Base-by-base conservation (phyloP, 2,329 filamentous ascomycete species). In the Scorias spongiosa region DNA sequence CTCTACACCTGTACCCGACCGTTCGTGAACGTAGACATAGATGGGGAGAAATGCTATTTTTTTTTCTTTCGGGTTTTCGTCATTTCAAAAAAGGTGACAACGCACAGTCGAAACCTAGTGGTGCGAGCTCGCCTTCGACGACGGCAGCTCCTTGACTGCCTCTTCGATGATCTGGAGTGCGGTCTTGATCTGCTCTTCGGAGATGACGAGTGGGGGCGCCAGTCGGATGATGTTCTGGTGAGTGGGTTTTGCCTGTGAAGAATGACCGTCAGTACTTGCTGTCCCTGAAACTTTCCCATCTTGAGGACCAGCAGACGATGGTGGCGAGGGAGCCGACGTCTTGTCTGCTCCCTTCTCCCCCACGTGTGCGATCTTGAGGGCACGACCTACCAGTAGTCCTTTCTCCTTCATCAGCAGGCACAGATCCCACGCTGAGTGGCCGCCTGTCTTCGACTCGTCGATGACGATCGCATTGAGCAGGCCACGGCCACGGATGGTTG, bases 171-270 rank as follows among this genome's bases (percentile, higher is more conserved):
- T 89, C 42, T 63, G 63, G 44, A 96, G 63, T 1, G 89, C 82
- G 58, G 78, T 75, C 53, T 78, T 73, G 52, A 98, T 81, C 66
- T 98, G 78, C 47, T 81, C 75, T 58, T 96, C 87, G 20, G 81
- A 87, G 57, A 98, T 96, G 51, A 98, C 87, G 44, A 98, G 71
- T 15, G 91, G 91, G 40, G 91, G 91, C n/a, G 91, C 91, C 49
- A 98, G 81, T 46, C 91, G 84, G 62, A 98, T 98, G 63, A 98
- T 96, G 66, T 96, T 95, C 59, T 93, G 81, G 65, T 98, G 91
- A 6, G 91, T 98, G 28, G 91, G 91, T 75, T 98, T 98, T 57
- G 91, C 91, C 86, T 93, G 62, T 58, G 47, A 37, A 17, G 40
- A 50, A 42, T 40, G 20, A 10, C 39, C 36, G 47, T 58, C 51